Evolutionary conservation across 139 green algal genomes (phyloP).

Genomic region (Chlamydomonas sp.): DNA sequence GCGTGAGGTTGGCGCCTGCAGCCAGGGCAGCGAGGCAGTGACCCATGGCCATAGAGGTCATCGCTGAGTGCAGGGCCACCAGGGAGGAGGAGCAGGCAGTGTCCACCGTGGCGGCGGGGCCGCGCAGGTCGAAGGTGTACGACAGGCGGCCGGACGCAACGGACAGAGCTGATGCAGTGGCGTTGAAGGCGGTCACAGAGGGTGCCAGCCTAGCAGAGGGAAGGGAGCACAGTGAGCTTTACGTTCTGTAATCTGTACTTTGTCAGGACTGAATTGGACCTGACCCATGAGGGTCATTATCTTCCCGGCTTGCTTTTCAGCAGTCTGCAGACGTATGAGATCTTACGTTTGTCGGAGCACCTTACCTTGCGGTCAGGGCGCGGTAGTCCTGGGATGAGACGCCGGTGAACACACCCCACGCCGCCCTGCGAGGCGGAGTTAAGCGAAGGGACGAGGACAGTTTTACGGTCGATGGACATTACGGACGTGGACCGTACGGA

Average conservation of each 20-base stretch:
- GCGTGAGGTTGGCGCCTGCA: slow-evolving; percentile 77
- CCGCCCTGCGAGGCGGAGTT: neutral
- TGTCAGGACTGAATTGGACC: no score
- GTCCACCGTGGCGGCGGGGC: slow-evolving; percentile 81
- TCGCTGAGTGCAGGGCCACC: slow-evolving; percentile 69
- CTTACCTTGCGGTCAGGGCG: slow-evolving; percentile 48
- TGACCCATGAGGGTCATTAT: no score
- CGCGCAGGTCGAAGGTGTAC: slow-evolving; percentile 82
- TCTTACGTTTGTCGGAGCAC: no score
- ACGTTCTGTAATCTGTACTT: no score
- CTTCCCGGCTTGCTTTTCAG: no score
- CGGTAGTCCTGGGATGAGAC: slow-evolving; percentile 79
- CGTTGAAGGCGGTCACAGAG: slow-evolving; percentile 44
- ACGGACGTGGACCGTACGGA: no score
- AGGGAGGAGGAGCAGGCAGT: slow-evolving; percentile 86
- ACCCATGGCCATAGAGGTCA: slow-evolving; percentile 39
- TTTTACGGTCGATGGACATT: no score
- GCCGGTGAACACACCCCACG: slow-evolving; percentile 67
- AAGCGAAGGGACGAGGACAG: no score
- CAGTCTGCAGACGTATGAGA: no score
- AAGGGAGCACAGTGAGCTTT: no score
- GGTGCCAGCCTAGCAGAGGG: slow-evolving; percentile 1
- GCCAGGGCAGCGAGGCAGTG: slow-evolving; percentile 55
- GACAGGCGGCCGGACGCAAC: slow-evolving; percentile 80
- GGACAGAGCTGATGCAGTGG: slow-evolving; percentile 70